These are phyloP conservation scores for Hysterangium stoloniferum DNA, from an alignment of 768 basidiomycete genomes.

Conservation along the genomic window DNA sequence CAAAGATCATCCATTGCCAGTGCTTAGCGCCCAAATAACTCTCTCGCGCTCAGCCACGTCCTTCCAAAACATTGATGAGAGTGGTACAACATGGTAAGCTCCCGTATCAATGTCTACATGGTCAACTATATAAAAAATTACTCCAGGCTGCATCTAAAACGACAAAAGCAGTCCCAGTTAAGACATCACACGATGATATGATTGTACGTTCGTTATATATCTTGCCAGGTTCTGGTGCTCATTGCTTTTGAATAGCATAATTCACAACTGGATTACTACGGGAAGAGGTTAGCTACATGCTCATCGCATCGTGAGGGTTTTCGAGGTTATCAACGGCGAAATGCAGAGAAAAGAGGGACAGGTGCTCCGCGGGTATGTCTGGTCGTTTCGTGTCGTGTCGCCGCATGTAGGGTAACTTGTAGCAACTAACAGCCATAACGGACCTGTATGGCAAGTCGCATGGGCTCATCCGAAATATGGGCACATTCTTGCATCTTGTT, in stretches of 20 bases:
- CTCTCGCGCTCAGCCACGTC: too few species aligned
- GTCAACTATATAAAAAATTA: too few species aligned
- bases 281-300: constrained; percentile 92
- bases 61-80: too few species aligned
- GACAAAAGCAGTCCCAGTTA: constrained; percentile 69
- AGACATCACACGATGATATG: constrained; percentile 98
- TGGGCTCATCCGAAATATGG: constrained; percentile 99
- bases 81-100: too few species aligned
- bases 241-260: constrained; percentile 68
- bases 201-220: constrained; percentile 53
- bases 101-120: too few species aligned
- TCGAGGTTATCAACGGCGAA: constrained; percentile 89
- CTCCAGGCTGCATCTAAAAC: constrained; percentile 2
- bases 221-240: background rate
- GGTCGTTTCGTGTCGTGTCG: background rate
- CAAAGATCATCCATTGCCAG: too few species aligned
- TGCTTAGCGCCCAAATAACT: too few species aligned
- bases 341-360: constrained; percentile 53
- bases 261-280: constrained; percentile 96
- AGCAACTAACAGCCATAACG: constrained; percentile 93
- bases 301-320: constrained; percentile 94
- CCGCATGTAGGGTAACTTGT: too few species aligned
- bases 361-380: constrained; percentile 64
- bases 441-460: constrained; percentile 96
- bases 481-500: constrained; percentile 93